Evolutionary conservation across 2,329 filamentous ascomycete genomes (phyloP).

Genomic region (Botrytis elliptica): DNA sequence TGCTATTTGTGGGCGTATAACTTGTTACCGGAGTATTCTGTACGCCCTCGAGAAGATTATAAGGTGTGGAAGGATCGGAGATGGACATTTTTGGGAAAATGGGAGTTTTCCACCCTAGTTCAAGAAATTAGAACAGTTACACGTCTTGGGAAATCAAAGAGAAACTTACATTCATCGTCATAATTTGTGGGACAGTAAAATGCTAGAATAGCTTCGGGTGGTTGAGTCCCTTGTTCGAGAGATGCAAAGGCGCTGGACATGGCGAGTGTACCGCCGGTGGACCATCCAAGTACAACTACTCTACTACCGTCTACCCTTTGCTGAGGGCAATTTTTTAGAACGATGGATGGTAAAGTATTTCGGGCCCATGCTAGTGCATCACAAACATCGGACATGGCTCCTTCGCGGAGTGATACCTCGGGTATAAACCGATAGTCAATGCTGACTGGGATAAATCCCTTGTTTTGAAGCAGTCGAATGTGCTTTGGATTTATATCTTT

Average conservation of each 20-base stretch:
- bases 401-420: slow-evolving; percentile 47
- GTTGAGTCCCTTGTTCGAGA: slow-evolving; percentile 32
- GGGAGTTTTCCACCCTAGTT: neutral
- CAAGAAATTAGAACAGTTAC: neutral
- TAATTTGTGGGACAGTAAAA: neutral
- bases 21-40: neutral
- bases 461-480: neutral
- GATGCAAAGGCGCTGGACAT: slow-evolving; percentile 45
- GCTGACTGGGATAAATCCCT: slow-evolving; percentile 48
- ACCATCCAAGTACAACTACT: slow-evolving; percentile 47
- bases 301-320: neutral
- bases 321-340: neutral
- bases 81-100: neutral
- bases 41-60: neutral
- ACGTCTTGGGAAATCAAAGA: too few species aligned
- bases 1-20: neutral
- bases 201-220: slow-evolving; percentile 41
- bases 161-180: neutral
- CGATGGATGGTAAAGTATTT: neutral
- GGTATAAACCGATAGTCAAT: slow-evolving; percentile 53
- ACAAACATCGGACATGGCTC: slow-evolving; percentile 47
- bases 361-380: slow-evolving; percentile 44
- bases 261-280: slow-evolving; percentile 48
- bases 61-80: neutral
- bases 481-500: slow-evolving; percentile 29